Evolutionary conservation across 73 alveolate genomes (phyloP), one percentile per base, ranked within the genome.

Genomic region (Paramecium primaurelia): DNA sequence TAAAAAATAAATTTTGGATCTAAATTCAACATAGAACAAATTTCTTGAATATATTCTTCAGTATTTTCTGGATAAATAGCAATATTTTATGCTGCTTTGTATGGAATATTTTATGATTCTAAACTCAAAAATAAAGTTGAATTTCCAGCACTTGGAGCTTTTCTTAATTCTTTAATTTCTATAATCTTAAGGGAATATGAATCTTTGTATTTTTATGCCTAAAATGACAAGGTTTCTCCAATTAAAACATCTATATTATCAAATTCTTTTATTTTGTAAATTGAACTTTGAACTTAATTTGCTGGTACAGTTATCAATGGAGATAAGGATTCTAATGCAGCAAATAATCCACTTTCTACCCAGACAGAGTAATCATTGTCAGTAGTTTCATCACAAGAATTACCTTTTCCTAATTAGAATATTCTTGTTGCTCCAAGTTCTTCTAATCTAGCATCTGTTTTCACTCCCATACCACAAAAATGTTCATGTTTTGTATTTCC

Each of bases 31-130:
- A 90, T 92, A 86, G 83, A 44, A 28, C 93, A 93, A 26, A 95
- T 85, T 86, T 92, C 94, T 40, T 93, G 54, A 18, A 95, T 83
- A 45, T 54, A 12, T 71, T 71, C 92, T 88, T 95, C 93, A 18
- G 44, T 92, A 88, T 95, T 95, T 92, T 95, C 95, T 10, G 98
- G 98, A 87, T 95, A 95, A 10, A 95, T 90, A 58, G 92, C 95
- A 34, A 95, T 77, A 95, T 94, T 95, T 45, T 92, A 94, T 8
- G 96, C 97, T 6, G 96, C 93, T 18, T 92, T 71, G 91, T 94
- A 95, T 44, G 86, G 92, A 77, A 69, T 54, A 54, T 54, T 54
- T 28, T 83, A 86, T 32, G 90, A 51, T 25, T 71, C 51, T 47
- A 68, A 83, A 36, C 36, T 94, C 80, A 86, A 90, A 93, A 12